Base-by-base conservation (phyloP, 331 rosid genomes). In the Pyrus hybrid region DNA sequence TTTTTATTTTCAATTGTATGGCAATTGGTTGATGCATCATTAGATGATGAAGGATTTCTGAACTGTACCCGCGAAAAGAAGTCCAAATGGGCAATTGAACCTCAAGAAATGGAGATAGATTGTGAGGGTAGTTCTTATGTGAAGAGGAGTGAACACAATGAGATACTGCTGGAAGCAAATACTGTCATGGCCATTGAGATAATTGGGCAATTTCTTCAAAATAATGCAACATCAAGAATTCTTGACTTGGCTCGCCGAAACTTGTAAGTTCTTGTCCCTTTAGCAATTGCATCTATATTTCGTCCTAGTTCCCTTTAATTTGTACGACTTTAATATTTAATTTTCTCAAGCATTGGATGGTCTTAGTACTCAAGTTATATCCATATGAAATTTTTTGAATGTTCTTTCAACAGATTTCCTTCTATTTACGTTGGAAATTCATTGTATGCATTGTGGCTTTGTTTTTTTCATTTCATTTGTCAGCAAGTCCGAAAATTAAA, bases 1-100 rank as follows among this genome's bases (percentile, higher is more conserved):
- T 95, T 88, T 87, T 74, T 90, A 75, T 89, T 95, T 83, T 89
- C 93, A 60, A 78, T 83, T 80, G 91, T 85, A 80, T 89, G 92
- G 91, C 97, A 92, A 80, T 88, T 95, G 81, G 91, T 95, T 82
- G 99, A 95, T 79, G 93, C 99, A n/a, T 86, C 91, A 30, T 82
- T 95, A 77, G 96, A 77, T 30, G 97, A 95, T 66, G 98, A 95
- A 84, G 98, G 99, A 70, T 76, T 95, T 79, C 79, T 95, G 72
- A 90, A 91, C 82, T 87, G 74, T 74, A 82, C 88, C 61, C 76
- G 74, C 51, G 93, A 89, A 65, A 89, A 91, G 83, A 85, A 80
- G 75, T 90, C 89, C 78, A 85, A 25, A 80, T 95, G 98, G 98
- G 78, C 80, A 29, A 63, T 76, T 54, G 79, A 85, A 63, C 85